Percentiles rank a stretch among this genome's conserved stretches.
Conservation (phyloP, 2,329 filamentous ascomycete species). For the Pseudocercospora macadamiae region DNA sequence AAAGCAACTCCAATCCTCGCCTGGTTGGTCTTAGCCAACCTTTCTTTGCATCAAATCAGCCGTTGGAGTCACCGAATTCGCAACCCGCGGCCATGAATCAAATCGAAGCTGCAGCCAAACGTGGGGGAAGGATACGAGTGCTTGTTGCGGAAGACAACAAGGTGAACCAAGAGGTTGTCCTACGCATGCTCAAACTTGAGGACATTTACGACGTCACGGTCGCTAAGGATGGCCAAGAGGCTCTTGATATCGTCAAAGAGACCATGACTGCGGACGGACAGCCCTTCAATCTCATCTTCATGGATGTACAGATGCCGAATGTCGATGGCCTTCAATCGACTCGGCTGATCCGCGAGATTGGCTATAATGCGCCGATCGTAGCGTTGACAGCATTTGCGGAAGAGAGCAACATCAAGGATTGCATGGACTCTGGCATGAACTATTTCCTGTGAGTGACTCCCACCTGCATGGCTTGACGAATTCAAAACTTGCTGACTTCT, state of each 20-base stretch:
- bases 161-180: constrained; percentile 62
- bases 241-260: constrained; percentile 80
- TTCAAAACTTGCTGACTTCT: constrained; percentile 2
- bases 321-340: constrained; percentile 88
- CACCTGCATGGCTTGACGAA: too few relatives aligned
- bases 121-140: constrained; percentile 69
- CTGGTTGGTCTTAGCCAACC: constrained; percentile 81
- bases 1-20: constrained; percentile 69
- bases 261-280: constrained; percentile 67
- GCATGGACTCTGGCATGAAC: constrained; percentile 87
- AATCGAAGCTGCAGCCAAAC: constrained; percentile 63
- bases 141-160: constrained; percentile 82
- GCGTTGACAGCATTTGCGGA: constrained; percentile 89
- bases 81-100: constrained; percentile 68
- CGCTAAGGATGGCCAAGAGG: constrained; percentile 67
- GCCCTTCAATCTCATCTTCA: constrained; percentile 86
- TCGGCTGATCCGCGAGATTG: constrained; percentile 80
- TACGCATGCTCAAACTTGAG: constrained; percentile 73
- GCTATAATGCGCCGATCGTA: constrained; percentile 88
- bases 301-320: constrained; percentile 53
- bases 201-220: constrained; percentile 86
- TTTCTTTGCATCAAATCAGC: constrained; percentile 65
- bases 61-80: constrained; percentile 58
- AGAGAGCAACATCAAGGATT: constrained; percentile 70
- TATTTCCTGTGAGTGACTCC: constrained; percentile 67